phyloP scores from a whole-genome alignment of 2,329 filamentous ascomycete genomes.

The Leptographium wingfieldii region DNA sequence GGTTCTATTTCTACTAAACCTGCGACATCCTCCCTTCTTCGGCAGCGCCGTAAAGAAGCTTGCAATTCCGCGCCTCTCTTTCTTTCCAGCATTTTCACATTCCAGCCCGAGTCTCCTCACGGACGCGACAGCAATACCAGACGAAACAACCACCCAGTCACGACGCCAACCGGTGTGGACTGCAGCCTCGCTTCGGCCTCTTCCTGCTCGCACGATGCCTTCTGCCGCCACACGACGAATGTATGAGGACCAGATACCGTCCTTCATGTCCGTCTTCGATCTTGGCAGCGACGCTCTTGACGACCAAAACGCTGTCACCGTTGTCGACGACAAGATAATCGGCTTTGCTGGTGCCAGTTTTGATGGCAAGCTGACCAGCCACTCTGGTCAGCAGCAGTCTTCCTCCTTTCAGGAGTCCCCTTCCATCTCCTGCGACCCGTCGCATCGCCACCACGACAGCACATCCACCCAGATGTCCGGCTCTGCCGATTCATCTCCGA shows the following conservation, averaged over 20 bases:
- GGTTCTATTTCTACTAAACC: not conserved
- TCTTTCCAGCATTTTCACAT: not conserved
- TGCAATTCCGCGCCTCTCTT: not conserved
- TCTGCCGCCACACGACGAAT: slow-evolving; percentile 47
- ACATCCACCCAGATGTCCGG: slow-evolving; percentile 68
- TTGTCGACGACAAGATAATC: slow-evolving; percentile 41
- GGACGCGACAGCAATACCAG: not conserved
- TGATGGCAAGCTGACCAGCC: slow-evolving; percentile 21
- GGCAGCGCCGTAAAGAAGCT: not conserved
- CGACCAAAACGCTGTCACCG: slow-evolving; percentile 39
- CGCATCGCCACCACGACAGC: slow-evolving; percentile 62
- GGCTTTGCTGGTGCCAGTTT: slow-evolving; percentile 26
- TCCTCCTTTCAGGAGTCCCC: slow-evolving; percentile 24
- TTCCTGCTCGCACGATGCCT: slow-evolving; percentile 35
- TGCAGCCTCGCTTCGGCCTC: not conserved
- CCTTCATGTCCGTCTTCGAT: slow-evolving; percentile 65
- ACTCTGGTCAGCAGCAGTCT: slow-evolving; percentile 3
- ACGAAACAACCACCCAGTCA: not conserved
- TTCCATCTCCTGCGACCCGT: slow-evolving; percentile 30
- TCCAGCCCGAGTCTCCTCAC: not conserved
- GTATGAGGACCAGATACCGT: slow-evolving; percentile 60
- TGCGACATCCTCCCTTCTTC: not conserved
- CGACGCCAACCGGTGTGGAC: not conserved
- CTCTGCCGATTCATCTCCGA: slow-evolving; percentile 89
- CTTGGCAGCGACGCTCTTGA: slow-evolving; percentile 45